These are phyloP conservation scores for Sporobolomyces roseus DNA, from an alignment of 768 basidiomycete species.

Conservation along the genomic window DNA sequence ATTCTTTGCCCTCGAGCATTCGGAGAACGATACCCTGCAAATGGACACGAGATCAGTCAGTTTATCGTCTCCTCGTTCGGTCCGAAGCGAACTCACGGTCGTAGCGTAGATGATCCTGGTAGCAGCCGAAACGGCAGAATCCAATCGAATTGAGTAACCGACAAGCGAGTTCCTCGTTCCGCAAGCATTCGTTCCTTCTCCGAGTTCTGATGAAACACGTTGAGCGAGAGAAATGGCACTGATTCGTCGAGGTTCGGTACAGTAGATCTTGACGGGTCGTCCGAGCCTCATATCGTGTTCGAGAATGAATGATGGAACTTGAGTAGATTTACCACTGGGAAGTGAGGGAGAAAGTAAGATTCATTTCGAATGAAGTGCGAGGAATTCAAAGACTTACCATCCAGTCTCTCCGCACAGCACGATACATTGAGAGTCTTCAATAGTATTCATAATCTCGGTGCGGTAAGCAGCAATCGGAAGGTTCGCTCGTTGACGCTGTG, in stretches of 20 bases:
- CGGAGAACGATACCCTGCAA: constrained; percentile 76
- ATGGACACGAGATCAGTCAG: neutral
- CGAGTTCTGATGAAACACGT: constrained; percentile 86
- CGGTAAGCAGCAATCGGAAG: constrained; percentile 85
- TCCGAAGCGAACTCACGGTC: constrained; percentile 38
- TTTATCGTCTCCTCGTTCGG: neutral
- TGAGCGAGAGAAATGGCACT: constrained; percentile 94
- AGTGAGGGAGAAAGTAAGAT: neutral
- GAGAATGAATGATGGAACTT: constrained; percentile 87
- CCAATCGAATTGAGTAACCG: constrained; percentile 89
- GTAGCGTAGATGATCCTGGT: constrained; percentile 45
- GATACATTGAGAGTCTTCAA: constrained; percentile 74
- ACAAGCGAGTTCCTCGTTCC: constrained; percentile 75
- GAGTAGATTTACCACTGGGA: constrained; percentile 87
- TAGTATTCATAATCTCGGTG: constrained; percentile 62
- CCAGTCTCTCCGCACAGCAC: constrained; percentile 82
- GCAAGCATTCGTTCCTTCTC: constrained; percentile 71
- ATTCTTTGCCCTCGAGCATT: constrained; percentile 86
- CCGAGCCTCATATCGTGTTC: constrained; percentile 81
- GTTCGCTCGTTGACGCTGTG: constrained; percentile 65
- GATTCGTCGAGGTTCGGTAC: constrained; percentile 91
- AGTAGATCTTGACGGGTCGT: constrained; percentile 79
- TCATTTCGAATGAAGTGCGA: neutral
- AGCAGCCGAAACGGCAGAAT: constrained; percentile 49
- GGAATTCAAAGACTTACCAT: constrained; percentile 53